Evolutionary conservation across 768 basidiomycete genomes (phyloP).

Genomic region (Lactarius hengduanensis): DNA sequence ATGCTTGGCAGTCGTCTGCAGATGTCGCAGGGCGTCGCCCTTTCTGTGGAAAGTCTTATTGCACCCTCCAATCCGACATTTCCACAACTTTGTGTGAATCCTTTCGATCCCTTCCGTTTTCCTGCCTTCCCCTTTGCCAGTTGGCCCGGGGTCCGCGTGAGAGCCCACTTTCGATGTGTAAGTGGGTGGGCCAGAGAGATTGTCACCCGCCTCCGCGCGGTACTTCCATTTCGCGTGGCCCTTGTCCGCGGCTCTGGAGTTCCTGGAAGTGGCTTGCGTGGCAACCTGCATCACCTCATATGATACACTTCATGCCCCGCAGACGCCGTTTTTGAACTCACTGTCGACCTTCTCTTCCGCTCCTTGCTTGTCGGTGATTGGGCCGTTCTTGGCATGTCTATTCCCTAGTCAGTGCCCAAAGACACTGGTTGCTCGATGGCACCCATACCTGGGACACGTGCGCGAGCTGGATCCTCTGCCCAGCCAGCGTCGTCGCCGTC

Average conservation of each 20-base stretch:
- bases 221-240: conserved; percentile 24
- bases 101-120: conserved; percentile 19
- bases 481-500: conserved; percentile 1
- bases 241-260: conserved; percentile 11
- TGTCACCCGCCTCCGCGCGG: conserved; percentile 1
- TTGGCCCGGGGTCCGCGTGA: neutral
- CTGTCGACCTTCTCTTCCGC: conserved; percentile 15
- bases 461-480: neutral
- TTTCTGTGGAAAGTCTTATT: conserved; percentile 22
- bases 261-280: conserved; percentile 12
- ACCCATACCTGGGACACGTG: conserved; percentile 5
- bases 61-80: conserved; percentile 22
- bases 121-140: conserved; percentile 2
- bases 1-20: conserved; percentile 24
- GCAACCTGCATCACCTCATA: conserved; percentile 11
- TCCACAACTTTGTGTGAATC: conserved; percentile 24
- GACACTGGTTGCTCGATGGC: neutral
- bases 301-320: neutral
- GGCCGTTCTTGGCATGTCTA: neutral
- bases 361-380: neutral
- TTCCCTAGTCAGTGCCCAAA: neutral
- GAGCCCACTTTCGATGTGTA: conserved; percentile 12
- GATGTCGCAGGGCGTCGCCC: conserved; percentile 22
- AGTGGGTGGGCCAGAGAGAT: conserved; percentile 12
- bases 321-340: conserved; percentile 12